A percentile compares a stretch with the other conserved stretches of the same genome.
Evolutionary conservation across 768 basidiomycete species (phyloP).

Genomic region (Mycena alexandri): DNA sequence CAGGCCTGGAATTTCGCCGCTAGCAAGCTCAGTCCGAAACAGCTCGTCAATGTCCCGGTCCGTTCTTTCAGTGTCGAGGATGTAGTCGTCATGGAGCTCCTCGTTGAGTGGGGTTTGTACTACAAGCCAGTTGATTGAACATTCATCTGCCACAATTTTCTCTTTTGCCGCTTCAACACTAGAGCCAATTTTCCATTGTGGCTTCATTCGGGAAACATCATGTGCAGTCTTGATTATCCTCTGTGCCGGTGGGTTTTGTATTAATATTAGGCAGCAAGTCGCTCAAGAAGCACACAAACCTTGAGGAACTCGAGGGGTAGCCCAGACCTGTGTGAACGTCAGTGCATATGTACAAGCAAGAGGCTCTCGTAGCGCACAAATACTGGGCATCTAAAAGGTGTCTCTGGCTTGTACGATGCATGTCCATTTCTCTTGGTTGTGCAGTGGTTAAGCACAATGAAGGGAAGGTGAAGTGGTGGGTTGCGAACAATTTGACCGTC

Average conservation of each 20-base stretch:
- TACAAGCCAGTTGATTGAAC: background rate
- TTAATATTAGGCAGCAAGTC: background rate
- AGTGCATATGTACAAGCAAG: no score
- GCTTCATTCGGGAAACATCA: background rate
- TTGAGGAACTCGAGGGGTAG: background rate
- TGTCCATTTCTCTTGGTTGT: no score
- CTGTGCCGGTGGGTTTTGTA: background rate
- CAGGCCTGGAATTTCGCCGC: background rate
- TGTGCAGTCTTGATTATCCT: background rate
- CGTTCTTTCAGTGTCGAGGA: background rate
- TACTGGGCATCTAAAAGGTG: no score
- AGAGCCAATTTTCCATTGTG: background rate
- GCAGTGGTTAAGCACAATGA: no score
- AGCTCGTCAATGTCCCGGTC: background rate
- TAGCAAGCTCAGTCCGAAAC: background rate
- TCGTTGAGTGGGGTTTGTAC: background rate
- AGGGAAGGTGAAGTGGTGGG: no score
- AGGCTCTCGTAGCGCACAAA: no score
- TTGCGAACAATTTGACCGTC: no score
- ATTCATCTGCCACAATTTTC: background rate
- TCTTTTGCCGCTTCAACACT: background rate
- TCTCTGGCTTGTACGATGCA: no score
- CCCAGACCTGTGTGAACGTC: no score
- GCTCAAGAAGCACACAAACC: background rate
- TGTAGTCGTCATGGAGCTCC: background rate